Base-by-base conservation (phyloP, 345 rosid genomes). In the Gynandropsis gynandra region DNA sequence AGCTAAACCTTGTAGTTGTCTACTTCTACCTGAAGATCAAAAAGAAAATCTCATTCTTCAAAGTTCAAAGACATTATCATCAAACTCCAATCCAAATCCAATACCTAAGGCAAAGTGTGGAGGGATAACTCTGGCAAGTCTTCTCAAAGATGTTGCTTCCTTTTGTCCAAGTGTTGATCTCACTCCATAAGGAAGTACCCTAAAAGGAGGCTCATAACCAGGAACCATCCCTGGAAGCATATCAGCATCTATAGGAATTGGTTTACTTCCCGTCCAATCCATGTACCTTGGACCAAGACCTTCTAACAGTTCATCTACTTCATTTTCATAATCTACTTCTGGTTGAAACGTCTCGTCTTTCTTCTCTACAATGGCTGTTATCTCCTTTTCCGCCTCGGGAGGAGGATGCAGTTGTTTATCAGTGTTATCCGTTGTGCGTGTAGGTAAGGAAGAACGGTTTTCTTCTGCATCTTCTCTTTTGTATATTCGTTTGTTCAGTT, bases 71-170 rank as follows among this genome's bases (percentile, higher is more conserved):
- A 18, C 20, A 50, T 44, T 18, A 56, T 50, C 42, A 47, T 13
- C 16, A 32, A 42, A 14, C 34, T 14, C 34, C 1, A 36, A 50
- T 44, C 27, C 47, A 60, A 53, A 54, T 15, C 15, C 29, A 5
- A 52, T 74, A 87, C 96, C 95, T 66, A 86, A 60, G 31, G 94
- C 94, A 77, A 89, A 89, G 42, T 89, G 97, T 36, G 95, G 95
- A 59, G 95, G 94, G 59, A 89, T 78, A 68, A 74, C 36, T 70
- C 84, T 74, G 18, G 88, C 95, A 68, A 89, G 79, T 52, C 95
- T 78, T 67, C 83, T 69, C 67, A 89, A 74, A 47, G 79, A 67
- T 15, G 94, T 86, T 67, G 85, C 88, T 56, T 83, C 90, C 62
- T 67, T 81, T 47, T 64, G 74, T 20, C 74, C 72, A 27, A 89